Conservation (phyloP, 2,329 filamentous ascomycete species). For the Fusarium nisikadoi region DNA sequence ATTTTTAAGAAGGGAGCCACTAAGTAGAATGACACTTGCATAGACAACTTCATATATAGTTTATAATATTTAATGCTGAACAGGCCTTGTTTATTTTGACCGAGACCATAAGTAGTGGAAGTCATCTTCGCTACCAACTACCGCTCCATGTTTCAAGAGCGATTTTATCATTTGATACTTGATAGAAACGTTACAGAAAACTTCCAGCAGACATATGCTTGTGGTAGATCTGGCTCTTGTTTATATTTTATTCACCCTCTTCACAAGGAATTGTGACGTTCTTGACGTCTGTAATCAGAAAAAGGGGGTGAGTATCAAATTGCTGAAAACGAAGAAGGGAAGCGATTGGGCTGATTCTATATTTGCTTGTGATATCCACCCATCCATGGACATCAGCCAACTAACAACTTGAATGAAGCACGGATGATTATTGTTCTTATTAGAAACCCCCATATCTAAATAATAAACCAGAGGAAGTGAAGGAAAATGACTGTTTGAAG, state of each 20-base stretch:
- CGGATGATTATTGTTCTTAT: background rate
- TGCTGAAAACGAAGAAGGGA: background rate
- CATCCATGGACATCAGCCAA: background rate
- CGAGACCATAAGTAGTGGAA: background rate
- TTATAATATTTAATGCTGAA: background rate
- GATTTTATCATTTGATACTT: no score
- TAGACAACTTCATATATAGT: background rate
- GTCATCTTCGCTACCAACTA: background rate
- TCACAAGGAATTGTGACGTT: background rate
- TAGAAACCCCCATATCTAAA: rapidly evolving
- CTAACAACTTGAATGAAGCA: background rate
- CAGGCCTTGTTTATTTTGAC: background rate
- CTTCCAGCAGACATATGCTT: no score
- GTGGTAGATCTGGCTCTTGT: background rate
- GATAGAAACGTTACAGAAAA: background rate
- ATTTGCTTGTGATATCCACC: no score
- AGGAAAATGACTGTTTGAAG: no score
- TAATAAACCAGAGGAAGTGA: background rate
- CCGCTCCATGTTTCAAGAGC: no score
- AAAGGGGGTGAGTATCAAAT: background rate
- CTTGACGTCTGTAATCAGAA: no score
- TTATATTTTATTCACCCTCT: no score
- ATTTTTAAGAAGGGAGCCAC: background rate
- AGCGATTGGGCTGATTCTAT: no score
- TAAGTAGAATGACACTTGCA: background rate